Percentiles rank a stretch among this genome's conserved stretches.
These are phyloP conservation scores for Exophiala oligosperma DNA, from an alignment of 2,329 filamentous ascomycete genomes.

Conservation along the genomic window DNA sequence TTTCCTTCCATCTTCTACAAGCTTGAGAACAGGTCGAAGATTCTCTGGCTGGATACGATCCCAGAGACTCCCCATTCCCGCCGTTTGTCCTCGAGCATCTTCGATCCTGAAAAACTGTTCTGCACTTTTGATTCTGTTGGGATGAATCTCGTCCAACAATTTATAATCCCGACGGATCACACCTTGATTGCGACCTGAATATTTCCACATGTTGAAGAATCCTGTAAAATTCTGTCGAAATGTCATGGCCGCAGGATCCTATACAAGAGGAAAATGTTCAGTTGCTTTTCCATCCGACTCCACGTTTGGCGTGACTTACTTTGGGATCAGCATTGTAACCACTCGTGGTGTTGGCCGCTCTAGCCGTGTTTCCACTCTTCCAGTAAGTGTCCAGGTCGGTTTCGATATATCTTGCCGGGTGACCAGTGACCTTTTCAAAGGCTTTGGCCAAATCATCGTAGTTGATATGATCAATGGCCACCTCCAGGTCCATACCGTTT, in stretches of 20 bases:
- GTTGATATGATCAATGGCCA: conserved; percentile 44
- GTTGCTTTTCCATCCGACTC: neutral
- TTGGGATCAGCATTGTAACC: conserved; percentile 40
- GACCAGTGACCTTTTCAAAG: conserved; percentile 46
- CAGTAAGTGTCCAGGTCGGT: conserved; percentile 39
- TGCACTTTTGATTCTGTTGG: conserved; percentile 47
- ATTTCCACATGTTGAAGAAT: conserved; percentile 51
- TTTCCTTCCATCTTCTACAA: conserved; percentile 19
- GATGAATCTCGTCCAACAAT: conserved; percentile 55
- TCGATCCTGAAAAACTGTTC: conserved; percentile 50
- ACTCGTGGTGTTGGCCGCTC: conserved; percentile 31
- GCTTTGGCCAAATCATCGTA: conserved; percentile 44
- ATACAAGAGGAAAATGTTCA: too few species aligned
- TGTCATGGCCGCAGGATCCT: conserved; percentile 41
- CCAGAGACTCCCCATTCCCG: conserved; percentile 24
- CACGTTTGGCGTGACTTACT: neutral
- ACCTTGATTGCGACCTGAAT: conserved; percentile 43
- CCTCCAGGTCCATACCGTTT: conserved; percentile 48
- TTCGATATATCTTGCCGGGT: conserved; percentile 44
- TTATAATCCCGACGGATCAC: conserved; percentile 49
- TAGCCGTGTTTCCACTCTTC: conserved; percentile 21
- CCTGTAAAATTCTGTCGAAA: conserved; percentile 52
- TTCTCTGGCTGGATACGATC: conserved; percentile 24
- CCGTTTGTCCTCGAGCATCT: conserved; percentile 13
- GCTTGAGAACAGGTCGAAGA: conserved; percentile 24